Evolutionary conservation across 2,329 filamentous ascomycete species (phyloP), one percentile per base, ranked within the genome.

Genomic region (Alternaria ethzedia): DNA sequence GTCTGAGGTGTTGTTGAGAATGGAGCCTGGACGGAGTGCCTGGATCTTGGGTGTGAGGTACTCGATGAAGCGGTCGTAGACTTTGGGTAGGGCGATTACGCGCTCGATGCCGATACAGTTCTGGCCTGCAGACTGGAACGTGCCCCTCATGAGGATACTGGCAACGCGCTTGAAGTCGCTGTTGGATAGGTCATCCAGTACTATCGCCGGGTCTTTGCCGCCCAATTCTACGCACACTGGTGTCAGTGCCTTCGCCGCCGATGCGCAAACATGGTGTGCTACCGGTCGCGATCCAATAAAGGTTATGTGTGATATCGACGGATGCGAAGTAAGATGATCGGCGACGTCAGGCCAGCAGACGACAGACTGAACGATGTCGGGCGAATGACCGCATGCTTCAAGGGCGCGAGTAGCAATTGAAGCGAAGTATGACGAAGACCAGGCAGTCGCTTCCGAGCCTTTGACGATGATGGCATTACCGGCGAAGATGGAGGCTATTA

Each of bases 31-130:
- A 20, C 92, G 90, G 15, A 99, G 84, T 11, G 86, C 86, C 65
- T 86, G 85, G 69, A 98, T 92, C 65, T 91, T 90, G 11, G 91
- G 90, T 55, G 89, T 86, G 20, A 99, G 87, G 64, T 89, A 85
- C 6, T 84, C 80, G 56, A 97, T 82, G 21, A 99, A 87, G 59
- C 84, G 84, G 66, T 91, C 85, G 82, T 98, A 97, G 55, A 92
- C 86, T n/a, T 83, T 84, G 2, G 93, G 90, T 15, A 92, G 86
- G 23, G 91, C 93, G 70, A 98, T 90, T 75, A 98, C 90, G 59
- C 96, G 91, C 83, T 99, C 96, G 70, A 97, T 95, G 59, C 96
- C 96, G 76, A 99, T 95, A 81, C 96, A 99, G 82, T 99, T 99
- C 80, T 99, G 96, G 1, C 96, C 96, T 15, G 94, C 91, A 55